Evolutionary conservation across 1,284 basidiomycete species (phyloP).

Genomic region (Fomitopsis schrenkii): DNA sequence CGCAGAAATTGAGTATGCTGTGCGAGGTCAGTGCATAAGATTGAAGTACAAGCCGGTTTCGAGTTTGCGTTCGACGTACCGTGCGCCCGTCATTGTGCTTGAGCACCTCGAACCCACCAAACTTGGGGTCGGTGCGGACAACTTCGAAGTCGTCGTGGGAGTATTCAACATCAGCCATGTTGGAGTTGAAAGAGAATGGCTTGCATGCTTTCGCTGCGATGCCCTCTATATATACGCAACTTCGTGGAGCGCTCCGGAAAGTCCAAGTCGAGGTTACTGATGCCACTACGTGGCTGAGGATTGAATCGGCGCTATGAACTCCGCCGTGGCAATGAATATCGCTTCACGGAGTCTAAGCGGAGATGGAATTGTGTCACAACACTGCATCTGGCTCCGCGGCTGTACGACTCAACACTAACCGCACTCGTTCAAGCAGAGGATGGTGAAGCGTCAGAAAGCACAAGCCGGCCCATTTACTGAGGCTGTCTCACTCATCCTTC

Average conservation of each 20-base stretch:
- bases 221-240: too few species aligned
- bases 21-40: too few species aligned
- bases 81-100: background rate
- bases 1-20: conserved; percentile 1
- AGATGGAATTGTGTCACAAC: too few species aligned
- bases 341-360: too few species aligned
- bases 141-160: background rate
- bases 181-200: background rate
- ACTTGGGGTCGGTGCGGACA: background rate
- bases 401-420: too few species aligned
- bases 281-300: too few species aligned
- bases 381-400: too few species aligned
- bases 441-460: background rate
- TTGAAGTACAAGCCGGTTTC: background rate
- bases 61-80: background rate
- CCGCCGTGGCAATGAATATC: too few species aligned
- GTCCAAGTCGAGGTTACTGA: too few species aligned
- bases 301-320: too few species aligned
- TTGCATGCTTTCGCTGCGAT: too few species aligned
- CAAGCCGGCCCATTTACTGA: background rate
- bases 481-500: conserved; percentile 11
- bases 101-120: background rate
- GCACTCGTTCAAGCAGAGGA: background rate
- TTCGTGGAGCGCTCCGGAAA: too few species aligned
- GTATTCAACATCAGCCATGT: background rate